phyloP scores from a whole-genome alignment of 331 rosid species.

The Telfairia occidentalis region DNA sequence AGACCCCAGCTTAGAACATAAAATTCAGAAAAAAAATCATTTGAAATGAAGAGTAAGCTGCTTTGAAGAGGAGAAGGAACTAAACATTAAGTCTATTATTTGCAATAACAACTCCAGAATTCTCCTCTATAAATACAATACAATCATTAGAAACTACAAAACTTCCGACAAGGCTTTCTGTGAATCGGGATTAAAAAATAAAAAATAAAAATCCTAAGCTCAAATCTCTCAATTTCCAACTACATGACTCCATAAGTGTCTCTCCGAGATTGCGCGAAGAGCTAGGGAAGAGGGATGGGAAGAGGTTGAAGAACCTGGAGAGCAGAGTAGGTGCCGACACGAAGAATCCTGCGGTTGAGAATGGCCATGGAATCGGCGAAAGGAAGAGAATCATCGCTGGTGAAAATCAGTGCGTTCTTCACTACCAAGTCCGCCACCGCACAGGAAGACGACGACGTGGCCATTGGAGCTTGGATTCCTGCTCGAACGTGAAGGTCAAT shows the following conservation, averaged over 20 bases:
- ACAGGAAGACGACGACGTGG: not conserved
- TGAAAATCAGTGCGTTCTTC: constrained; percentile 45
- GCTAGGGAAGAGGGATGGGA: not conserved
- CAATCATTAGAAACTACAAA: not conserved
- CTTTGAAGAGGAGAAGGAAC: not conserved
- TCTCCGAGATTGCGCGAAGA: not conserved
- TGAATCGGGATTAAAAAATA: not conserved
- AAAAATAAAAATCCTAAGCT: not conserved
- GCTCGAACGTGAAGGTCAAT: not conserved
- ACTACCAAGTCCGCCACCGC: constrained; percentile 41
- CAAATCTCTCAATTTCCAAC: not conserved
- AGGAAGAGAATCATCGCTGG: constrained; percentile 52
- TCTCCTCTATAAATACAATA: not conserved
- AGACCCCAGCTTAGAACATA: not conserved
- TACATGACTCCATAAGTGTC: not conserved
- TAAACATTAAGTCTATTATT: not conserved
- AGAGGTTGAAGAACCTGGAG: constrained; percentile 30
- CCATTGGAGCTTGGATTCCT: not conserved
- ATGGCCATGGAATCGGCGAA: constrained; percentile 67
- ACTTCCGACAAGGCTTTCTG: not conserved
- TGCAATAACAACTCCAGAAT: not conserved
- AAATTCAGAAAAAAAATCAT: not conserved
- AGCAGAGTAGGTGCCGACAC: constrained; percentile 48
- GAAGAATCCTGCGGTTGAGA: constrained; percentile 46
- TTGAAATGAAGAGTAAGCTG: not conserved